Percentiles rank a stretch among this genome's conserved stretches.
phyloP scores from a whole-genome alignment of 495 filamentous ascomycete genomes.

The Zalerion maritima region DNA sequence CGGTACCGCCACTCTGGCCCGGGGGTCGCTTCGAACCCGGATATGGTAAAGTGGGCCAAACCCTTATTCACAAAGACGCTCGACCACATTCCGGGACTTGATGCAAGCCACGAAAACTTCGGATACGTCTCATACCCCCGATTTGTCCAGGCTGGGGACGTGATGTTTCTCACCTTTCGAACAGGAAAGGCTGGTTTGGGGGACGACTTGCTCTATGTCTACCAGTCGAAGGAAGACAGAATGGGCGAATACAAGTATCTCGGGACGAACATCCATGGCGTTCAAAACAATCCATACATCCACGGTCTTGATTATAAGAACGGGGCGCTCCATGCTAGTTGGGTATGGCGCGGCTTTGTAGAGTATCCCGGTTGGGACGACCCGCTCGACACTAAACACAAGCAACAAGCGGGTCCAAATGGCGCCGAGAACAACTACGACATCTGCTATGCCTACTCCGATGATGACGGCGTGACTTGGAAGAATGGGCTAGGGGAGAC shows the following conservation, averaged over 20 bases:
- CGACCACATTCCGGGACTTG: slow-evolving; percentile 23
- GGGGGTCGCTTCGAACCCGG: slow-evolving; percentile 21
- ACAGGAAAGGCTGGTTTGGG: slow-evolving; percentile 35
- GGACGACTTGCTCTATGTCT: slow-evolving; percentile 30
- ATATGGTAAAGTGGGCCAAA: slow-evolving; percentile 18
- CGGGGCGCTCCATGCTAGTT: slow-evolving; percentile 24
- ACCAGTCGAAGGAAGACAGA: slow-evolving; percentile 8
- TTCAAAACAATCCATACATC: slow-evolving; percentile 33
- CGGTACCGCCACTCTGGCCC: slow-evolving; percentile 26
- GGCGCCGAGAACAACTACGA: slow-evolving; percentile 31
- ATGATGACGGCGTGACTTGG: slow-evolving; percentile 27
- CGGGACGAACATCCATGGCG: slow-evolving; percentile 27
- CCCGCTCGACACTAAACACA: slow-evolving; percentile 24
- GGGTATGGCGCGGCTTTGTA: slow-evolving; percentile 33
- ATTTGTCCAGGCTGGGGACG: slow-evolving; percentile 17
- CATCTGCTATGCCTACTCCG: slow-evolving; percentile 30
- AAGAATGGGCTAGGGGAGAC: slow-evolving; percentile 14
- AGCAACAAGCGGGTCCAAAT: slow-evolving; percentile 28
- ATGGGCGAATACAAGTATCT: slow-evolving; percentile 13
- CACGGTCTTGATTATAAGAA: slow-evolving; percentile 24
- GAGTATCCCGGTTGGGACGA: slow-evolving; percentile 29
- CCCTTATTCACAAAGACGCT: slow-evolving; percentile 25
- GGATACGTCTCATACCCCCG: slow-evolving; percentile 33
- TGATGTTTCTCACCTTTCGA: slow-evolving; percentile 29
- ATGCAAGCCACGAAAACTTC: slow-evolving; percentile 15